A percentile compares a stretch with the other conserved stretches of the same genome.
phyloP scores from a whole-genome alignment of 139 green algal species.

The Dunaliella primolecta region DNA sequence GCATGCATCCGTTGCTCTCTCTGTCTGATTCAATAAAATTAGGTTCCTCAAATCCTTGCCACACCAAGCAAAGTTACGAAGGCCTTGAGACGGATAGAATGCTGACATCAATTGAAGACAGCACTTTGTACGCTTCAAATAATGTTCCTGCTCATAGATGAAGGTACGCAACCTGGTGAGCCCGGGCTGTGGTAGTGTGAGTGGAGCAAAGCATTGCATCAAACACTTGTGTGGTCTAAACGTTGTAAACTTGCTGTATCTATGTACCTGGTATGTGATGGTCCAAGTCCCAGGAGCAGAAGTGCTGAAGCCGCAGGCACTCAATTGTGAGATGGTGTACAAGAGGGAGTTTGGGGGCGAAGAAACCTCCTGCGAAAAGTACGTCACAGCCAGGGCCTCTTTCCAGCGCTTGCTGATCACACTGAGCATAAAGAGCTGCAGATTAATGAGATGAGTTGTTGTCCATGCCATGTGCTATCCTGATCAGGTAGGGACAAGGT shows the following conservation, averaged over 20 bases:
- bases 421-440: background rate
- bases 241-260: background rate
- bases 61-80: too few relatives aligned
- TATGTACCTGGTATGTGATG: background rate
- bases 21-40: too few relatives aligned
- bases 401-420: background rate
- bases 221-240: background rate
- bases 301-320: background rate
- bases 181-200: too few relatives aligned
- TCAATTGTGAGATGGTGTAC: background rate
- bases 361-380: background rate
- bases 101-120: too few relatives aligned
- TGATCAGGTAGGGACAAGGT: too few relatives aligned
- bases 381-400: background rate
- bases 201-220: too few relatives aligned
- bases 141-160: background rate
- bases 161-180: background rate
- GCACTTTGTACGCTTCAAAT: background rate
- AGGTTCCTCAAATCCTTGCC: too few relatives aligned
- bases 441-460: too few relatives aligned
- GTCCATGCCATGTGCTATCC: too few relatives aligned
- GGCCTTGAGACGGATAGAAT: too few relatives aligned
- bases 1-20: too few relatives aligned
- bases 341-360: background rate
- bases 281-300: background rate